Evolutionary conservation across 2,329 filamentous ascomycete species (phyloP), one percentile per base, ranked within the genome.

Genomic region (Fusarium sp.): DNA sequence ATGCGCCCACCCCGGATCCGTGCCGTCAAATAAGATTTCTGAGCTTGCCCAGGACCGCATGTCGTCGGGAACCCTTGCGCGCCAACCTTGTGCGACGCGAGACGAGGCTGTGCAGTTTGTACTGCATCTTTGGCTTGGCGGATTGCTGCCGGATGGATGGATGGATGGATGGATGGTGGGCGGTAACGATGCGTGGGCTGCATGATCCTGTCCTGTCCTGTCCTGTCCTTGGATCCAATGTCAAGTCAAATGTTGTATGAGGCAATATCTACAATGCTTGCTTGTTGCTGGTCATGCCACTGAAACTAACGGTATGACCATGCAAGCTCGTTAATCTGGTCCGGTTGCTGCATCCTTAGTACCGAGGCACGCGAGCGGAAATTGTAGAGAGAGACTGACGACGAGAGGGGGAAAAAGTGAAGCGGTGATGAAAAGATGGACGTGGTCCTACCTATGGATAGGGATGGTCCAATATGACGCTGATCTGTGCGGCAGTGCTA

Each of bases 51-150:
- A 34, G 20, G n/a, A 40, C 16, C 44, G 58, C 51, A 67, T 58
- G 53, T 62, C 29, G 57, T 54, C 57, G 34, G 51, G 57, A 50
- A 40, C 51, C 42, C 44, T 53, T 31, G 36, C 55, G 55, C 18
- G 55, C 23, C 23, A 18, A 46, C 55, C 49, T 62, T 38, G 58
- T 40, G 54, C 29, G 14, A 60, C 57, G 34, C 31, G 56, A 58
- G 55, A 58, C 56, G 60, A 70, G 68, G 67, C 67, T 70, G 57
- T 70, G 67, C 64, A 70, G 68, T 60, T 64, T 68, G 53, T 70
- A 64, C 64, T 70, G 57, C 64, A 58, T 58, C 58, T 50, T 57
- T 18, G 44, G 29, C 46, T 42, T 62, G 61, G 46, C 44, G 36
- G 36, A 38, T n/a, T 58, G 40, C 18, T 44, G 49, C 29, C 58